Evolutionary conservation across 1,284 basidiomycete genomes (phyloP).

Genomic region (Ganoderma sinense): DNA sequence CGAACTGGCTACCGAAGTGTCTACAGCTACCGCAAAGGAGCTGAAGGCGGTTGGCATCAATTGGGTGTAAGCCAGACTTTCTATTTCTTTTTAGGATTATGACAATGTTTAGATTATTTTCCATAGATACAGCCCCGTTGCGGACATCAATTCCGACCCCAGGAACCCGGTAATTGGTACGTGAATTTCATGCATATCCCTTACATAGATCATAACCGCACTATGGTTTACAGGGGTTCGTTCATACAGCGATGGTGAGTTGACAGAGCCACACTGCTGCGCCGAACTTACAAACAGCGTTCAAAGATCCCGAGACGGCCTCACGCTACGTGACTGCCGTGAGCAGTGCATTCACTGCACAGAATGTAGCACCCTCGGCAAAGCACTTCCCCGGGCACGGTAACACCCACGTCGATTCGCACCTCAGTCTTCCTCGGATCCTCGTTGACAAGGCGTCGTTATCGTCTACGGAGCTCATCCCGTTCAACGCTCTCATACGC

Average conservation of each 20-base stretch:
- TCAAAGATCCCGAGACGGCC: slow-evolving; percentile 60
- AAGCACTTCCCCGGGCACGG: slow-evolving; percentile 82
- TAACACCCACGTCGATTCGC: slow-evolving; percentile 74
- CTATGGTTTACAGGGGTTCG: slow-evolving; percentile 57
- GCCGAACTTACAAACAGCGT: not conserved
- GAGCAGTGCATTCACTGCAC: slow-evolving; percentile 52
- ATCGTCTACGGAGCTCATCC: slow-evolving; percentile 58
- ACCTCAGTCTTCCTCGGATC: slow-evolving; percentile 70
- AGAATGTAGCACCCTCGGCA: slow-evolving; percentile 62
- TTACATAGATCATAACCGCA: not conserved
- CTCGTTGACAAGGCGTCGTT: slow-evolving; percentile 54
- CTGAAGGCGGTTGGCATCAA: slow-evolving; percentile 69
- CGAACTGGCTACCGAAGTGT: slow-evolving; percentile 54
- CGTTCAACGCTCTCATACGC: slow-evolving; percentile 57
- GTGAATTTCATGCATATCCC: slow-evolving; percentile 21
- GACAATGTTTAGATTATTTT: not conserved
- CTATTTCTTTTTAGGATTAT: not conserved
- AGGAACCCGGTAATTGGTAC: slow-evolving; percentile 75
- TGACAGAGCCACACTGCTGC: not conserved
- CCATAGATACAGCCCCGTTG: slow-evolving; percentile 58
- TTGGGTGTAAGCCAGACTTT: slow-evolving; percentile 58
- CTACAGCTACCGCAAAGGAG: slow-evolving; percentile 59
- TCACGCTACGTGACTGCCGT: slow-evolving; percentile 56
- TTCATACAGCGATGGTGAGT: slow-evolving; percentile 70
- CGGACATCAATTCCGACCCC: slow-evolving; percentile 72